A percentile compares a stretch with the other conserved stretches of the same genome.
Conservation (phyloP, 2,329 filamentous ascomycete genomes). For the Chrysoporthe puriensis region DNA sequence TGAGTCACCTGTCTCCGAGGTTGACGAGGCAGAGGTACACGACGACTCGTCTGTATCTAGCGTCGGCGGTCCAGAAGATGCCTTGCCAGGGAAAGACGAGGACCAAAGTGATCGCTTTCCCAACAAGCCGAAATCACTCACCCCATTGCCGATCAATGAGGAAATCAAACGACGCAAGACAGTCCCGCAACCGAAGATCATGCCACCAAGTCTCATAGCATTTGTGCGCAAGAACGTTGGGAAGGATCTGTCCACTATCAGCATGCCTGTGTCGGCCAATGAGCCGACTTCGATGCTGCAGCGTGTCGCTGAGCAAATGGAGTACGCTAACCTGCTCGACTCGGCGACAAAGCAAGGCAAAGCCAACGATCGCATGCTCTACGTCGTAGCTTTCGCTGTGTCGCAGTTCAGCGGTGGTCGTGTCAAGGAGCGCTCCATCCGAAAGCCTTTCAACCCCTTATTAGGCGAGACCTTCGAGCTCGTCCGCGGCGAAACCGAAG, state of each 20-base stretch:
- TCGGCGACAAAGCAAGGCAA: conserved; percentile 67
- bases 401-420: conserved; percentile 82
- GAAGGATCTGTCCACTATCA: conserved; percentile 94
- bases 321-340: conserved; percentile 86
- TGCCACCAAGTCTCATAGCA: conserved; percentile 88
- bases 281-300: conserved; percentile 89
- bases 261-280: conserved; percentile 96
- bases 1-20: conserved; percentile 61
- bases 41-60: conserved; percentile 65
- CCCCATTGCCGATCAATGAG: conserved; percentile 74
- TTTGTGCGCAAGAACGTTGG: conserved; percentile 97
- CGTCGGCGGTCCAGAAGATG: conserved; percentile 60
- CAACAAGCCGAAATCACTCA: conserved; percentile 71
- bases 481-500: conserved; percentile 77
- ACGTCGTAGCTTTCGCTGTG: conserved; percentile 88
- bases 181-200: conserved; percentile 73
- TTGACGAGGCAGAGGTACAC: conserved; percentile 60
- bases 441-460: conserved; percentile 97
- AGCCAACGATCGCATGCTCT: conserved; percentile 72
- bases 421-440: conserved; percentile 86
- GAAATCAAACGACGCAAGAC: conserved; percentile 68
- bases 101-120: conserved; percentile 72
- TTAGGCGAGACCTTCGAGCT: conserved; percentile 95
- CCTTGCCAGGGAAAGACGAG: conserved; percentile 55
- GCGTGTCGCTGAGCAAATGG: conserved; percentile 84